Evolutionary conservation across 2,329 filamentous ascomycete genomes (phyloP), one percentile per base, ranked within the genome.

Genomic region (Sarocladiaceae sp.): DNA sequence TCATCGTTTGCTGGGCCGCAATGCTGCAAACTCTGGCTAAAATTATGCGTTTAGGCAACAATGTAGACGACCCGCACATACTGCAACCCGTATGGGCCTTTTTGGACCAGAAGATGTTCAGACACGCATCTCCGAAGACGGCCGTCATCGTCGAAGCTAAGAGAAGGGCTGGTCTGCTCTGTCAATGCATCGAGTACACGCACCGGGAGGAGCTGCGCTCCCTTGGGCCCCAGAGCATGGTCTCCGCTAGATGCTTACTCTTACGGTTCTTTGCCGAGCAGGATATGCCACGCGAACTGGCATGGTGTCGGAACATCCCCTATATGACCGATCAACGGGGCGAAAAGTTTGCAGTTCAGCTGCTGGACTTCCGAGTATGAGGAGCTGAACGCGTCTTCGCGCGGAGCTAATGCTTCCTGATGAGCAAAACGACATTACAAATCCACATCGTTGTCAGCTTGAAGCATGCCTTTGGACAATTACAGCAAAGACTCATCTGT

Each of bases 291-390:
- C 31, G 43, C 6, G 31, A 44, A 23, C 31, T 44, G 21, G 13
- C 23, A 16, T 44, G 43, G 43, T 44, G 43, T 20, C 19, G 35
- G 32, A 44, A 44, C 16, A 44, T 44, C 33, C 43, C 43, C 18
- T 15, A 35, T 27, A 44, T 44, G 43, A 44, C 43, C 13, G 29
- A 41, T 13, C 23, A 29, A 16, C 37, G 24, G 15, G 37, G 37
- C 10, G 37, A 41, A 19, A 27, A 13, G 37, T 27, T 41, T 15
- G 15, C n/a, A 18, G 37, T 41, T 41, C 37, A 41, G 24, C 6
- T 41, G 37, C 16, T 39, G 19, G 34, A 39, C 34, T 39, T 39
- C 20, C 34, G 34, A 39, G 20, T n/a, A 13, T 39, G 16, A 15
- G 19, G 16, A 21, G 18, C 6, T 7, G 6, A 12, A 19, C 33